Base-by-base conservation (phyloP, 148 eudicot genomes). In the Euryodendron excelsum region DNA sequence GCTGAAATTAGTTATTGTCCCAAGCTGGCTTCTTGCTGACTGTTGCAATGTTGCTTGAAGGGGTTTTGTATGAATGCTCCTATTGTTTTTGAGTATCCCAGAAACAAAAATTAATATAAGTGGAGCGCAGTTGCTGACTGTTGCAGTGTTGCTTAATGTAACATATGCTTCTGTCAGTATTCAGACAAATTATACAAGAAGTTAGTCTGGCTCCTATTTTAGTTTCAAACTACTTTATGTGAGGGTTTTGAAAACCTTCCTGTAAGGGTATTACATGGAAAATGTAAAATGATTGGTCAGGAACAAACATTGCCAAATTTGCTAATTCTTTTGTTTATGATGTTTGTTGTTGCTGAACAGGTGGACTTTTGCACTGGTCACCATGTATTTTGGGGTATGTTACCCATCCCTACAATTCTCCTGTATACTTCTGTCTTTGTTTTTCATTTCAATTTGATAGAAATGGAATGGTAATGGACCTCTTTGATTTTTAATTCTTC, bases 341-440 rank as follows among this genome's bases (percentile, higher is more conserved):
- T 83, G 78, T 78, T 79, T 73, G 44, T 60, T 78, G 80, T 50
- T 85, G 70, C 59, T 80, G 78, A 84, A 86, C 90, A 96, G 99
- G 87, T 96, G 93, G 95, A 93, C 99, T 50, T 96, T 96, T 80
- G 5, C 85, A 4, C 79, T 93, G 77, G 93, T 91, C 73, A 88
- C 91, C 48, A 28, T 88, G 72, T 93, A 89, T 85, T 96, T 96
- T 80, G 99, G 97, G 99, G 99, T 96, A 93, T 69, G 73, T 62
- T 76, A 47, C 62, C 61, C 70, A 30, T 66, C 69, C 61, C 36
- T 74, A 41, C 28, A 18, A 63, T 59, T 30, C 33, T 80, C 56
- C 13, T 21, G 28, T 37, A 30, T 36, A 25, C 52, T 25, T 48
- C 13, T 23, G 17, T 63, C 17, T 53, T 12, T 28, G 39, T 34